Percentiles rank a stretch among this genome's conserved stretches.
Conservation (phyloP, 495 filamentous ascomycete genomes). For the Aspergillus avenaceus region DNA sequence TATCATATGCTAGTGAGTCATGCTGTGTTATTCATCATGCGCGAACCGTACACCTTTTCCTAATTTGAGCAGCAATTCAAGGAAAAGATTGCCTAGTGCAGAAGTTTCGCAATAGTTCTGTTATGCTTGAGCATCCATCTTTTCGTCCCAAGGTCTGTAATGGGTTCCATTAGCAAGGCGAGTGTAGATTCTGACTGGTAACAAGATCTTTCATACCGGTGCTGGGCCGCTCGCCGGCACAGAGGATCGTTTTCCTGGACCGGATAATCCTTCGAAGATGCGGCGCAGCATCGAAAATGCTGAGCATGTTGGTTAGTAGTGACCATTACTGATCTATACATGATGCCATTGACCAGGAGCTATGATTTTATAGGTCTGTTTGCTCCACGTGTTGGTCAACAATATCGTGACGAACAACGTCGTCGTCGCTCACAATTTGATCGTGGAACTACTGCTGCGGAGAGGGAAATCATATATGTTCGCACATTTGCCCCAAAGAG, state of each 20-base stretch:
- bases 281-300: conserved; percentile 80
- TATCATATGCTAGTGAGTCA: conserved; percentile 86
- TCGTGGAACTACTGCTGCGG: conserved; percentile 47
- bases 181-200: conserved; percentile 3
- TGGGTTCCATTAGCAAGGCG: neutral
- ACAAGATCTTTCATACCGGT: conserved; percentile 46
- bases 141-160: conserved; percentile 76
- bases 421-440: conserved; percentile 74
- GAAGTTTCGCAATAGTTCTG: conserved; percentile 93
- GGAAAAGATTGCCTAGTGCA: conserved; percentile 84
- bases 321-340: neutral
- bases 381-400: conserved; percentile 67
- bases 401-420: conserved; percentile 70
- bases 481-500: conserved; percentile 18
- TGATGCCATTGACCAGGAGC: neutral
- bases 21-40: neutral
- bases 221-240: conserved; percentile 40
- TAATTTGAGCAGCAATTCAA: conserved; percentile 66
- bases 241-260: conserved; percentile 69
- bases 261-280: conserved; percentile 83
- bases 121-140: conserved; percentile 79
- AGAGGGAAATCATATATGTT: conserved; percentile 25
- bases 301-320: conserved; percentile 70
- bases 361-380: conserved; percentile 49
- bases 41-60: conserved; percentile 12